phyloP scores from a whole-genome alignment of 805 yeast species.

The Sugiyamaella marilandica region DNA sequence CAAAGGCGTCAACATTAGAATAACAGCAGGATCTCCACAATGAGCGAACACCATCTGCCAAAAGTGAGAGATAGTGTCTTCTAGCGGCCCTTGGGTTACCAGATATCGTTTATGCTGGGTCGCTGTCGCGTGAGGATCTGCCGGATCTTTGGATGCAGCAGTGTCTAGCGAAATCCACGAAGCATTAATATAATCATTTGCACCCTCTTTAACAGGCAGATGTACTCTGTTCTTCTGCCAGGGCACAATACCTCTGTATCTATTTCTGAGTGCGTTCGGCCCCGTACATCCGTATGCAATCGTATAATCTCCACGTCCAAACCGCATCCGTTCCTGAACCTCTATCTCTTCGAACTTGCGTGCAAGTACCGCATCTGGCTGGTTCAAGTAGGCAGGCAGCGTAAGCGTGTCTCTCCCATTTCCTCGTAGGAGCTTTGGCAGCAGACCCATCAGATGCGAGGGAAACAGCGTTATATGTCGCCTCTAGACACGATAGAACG shows the following conservation, averaged over 20 bases:
- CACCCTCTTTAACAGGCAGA: slow-evolving; percentile 30
- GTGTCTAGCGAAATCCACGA: slow-evolving; percentile 54
- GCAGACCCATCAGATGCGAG: not conserved
- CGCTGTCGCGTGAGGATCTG: slow-evolving; percentile 15
- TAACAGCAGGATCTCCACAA: slow-evolving; percentile 58
- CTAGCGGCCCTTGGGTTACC: slow-evolving; percentile 87
- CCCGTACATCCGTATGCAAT: slow-evolving; percentile 20
- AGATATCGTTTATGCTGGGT: slow-evolving; percentile 38
- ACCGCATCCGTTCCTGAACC: slow-evolving; percentile 28
- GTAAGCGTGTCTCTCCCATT: not conserved
- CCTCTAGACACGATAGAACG: not conserved
- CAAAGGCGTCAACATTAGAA: slow-evolving; percentile 74
- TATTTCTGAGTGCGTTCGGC: slow-evolving; percentile 38
- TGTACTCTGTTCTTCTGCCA: slow-evolving; percentile 56
- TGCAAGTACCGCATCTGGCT: not conserved
- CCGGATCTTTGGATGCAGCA: slow-evolving; percentile 28
- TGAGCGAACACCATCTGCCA: slow-evolving; percentile 73
- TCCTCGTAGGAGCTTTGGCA: not conserved
- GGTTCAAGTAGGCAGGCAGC: slow-evolving; percentile 12
- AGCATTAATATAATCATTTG: slow-evolving; percentile 77
- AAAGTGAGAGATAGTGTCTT: slow-evolving; percentile 71
- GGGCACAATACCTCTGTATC: slow-evolving; percentile 62
- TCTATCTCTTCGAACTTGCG: slow-evolving; percentile 22
- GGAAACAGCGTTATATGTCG: not conserved
- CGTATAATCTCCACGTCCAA: slow-evolving; percentile 24